A percentile compares a stretch with the other conserved stretches of the same genome.
These are phyloP conservation scores for Phascolomyces articulosus DNA, from an alignment of 371 early-diverging fungal genomes.

Conservation along the genomic window DNA sequence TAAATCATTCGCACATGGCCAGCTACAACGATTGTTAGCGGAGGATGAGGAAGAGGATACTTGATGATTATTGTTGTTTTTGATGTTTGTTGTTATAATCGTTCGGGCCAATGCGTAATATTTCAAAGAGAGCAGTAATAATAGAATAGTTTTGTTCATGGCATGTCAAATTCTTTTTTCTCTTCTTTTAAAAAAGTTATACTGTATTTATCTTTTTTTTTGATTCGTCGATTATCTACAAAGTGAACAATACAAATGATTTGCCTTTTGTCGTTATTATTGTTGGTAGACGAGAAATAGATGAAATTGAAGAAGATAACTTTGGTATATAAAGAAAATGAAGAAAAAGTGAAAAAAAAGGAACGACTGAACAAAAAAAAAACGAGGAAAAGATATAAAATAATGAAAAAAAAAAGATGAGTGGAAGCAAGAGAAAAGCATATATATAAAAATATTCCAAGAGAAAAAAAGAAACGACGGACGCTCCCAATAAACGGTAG, in stretches of 20 bases:
- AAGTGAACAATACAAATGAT: too few species aligned
- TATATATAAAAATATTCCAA: conserved; percentile 6
- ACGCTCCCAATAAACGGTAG: conserved; percentile 12
- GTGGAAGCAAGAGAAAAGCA: neutral
- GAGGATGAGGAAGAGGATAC: too few species aligned
- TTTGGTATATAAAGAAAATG: neutral
- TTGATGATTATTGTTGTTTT: too few species aligned
- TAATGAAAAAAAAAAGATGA: neutral
- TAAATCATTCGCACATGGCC: neutral
- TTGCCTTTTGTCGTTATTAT: too few species aligned
- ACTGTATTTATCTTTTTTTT: too few species aligned
- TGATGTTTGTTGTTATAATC: neutral
- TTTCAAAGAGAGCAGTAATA: neutral
- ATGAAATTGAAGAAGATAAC: too few species aligned
- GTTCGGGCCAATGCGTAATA: conserved; percentile 1
- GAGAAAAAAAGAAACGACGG: conserved; percentile 13
- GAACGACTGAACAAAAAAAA: neutral
- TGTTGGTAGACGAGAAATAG: too few species aligned
- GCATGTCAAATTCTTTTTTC: neutral
- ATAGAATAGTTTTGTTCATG: neutral
- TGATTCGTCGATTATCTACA: too few species aligned
- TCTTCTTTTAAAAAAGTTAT: too few species aligned
- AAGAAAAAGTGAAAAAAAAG: neutral
- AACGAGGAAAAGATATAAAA: neutral
- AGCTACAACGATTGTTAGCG: neutral